Evolutionary conservation across 768 basidiomycete species (phyloP).

Genomic region (Boletus fagicola): DNA sequence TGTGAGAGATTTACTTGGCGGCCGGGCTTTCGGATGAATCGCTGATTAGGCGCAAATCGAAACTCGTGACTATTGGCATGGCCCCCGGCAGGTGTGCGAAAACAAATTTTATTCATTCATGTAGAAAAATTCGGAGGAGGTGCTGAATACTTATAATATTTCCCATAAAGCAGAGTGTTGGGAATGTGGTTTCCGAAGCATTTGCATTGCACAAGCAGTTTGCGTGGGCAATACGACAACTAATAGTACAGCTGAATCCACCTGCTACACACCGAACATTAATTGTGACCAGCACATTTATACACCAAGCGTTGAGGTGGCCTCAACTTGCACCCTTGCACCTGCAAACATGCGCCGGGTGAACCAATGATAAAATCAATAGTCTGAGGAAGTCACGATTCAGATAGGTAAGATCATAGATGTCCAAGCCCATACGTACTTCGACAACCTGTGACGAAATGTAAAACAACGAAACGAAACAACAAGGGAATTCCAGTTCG

Average conservation of each 20-base stretch:
- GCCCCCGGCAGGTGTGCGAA: no score
- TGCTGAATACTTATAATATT: background rate
- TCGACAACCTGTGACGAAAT: background rate
- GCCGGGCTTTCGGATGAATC: no score
- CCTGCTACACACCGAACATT: background rate
- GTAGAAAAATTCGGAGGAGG: no score
- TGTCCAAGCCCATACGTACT: background rate
- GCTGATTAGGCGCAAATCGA: no score
- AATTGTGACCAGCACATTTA: no score
- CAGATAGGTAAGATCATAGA: background rate
- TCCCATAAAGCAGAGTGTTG: background rate
- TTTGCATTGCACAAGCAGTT: background rate
- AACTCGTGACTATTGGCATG: no score
- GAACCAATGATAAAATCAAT: background rate
- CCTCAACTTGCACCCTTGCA: background rate
- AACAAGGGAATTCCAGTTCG: background rate
- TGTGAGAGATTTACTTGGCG: no score
- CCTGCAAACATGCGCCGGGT: background rate
- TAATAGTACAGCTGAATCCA: background rate
- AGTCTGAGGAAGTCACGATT: background rate
- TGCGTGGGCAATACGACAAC: background rate
- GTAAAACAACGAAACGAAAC: background rate
- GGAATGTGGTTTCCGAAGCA: background rate
- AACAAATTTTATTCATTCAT: no score
- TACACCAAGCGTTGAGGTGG: background rate